A percentile compares a stretch with the other conserved stretches of the same genome.
Conservation (phyloP, 768 basidiomycete species). For the Suillus ampliporus region DNA sequence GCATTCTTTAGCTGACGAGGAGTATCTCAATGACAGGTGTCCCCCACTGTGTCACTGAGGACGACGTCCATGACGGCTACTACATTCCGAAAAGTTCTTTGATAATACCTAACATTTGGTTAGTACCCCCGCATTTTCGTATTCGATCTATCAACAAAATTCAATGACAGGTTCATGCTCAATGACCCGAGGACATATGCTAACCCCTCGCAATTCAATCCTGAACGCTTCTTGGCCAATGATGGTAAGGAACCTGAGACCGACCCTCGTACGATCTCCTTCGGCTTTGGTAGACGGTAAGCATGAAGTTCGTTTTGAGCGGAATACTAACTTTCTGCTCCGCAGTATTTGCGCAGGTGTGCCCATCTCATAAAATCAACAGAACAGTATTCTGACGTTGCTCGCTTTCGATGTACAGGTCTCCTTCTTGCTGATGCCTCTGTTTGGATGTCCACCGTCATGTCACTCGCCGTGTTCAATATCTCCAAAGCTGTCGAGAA, state of each 20-base stretch:
- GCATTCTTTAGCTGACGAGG: slow-evolving; percentile 37
- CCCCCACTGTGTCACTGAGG: slow-evolving; percentile 61
- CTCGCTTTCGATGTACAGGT: slow-evolving; percentile 35
- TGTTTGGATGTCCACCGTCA: slow-evolving; percentile 43
- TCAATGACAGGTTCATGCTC: slow-evolving; percentile 25
- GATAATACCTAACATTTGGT: slow-evolving; percentile 32
- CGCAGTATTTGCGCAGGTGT: slow-evolving; percentile 17
- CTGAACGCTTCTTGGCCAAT: slow-evolving; percentile 54
- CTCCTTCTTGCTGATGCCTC: slow-evolving; percentile 52
- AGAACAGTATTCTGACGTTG: slow-evolving; percentile 3
- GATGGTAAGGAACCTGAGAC: slow-evolving; percentile 40
- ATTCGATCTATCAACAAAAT: slow-evolving; percentile 3
- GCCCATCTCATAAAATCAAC: neutral
- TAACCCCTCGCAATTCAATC: slow-evolving; percentile 56
- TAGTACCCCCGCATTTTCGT: slow-evolving; percentile 14
- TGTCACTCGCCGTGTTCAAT: slow-evolving; percentile 49
- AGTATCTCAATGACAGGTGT: slow-evolving; percentile 15
- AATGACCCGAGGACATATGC: slow-evolving; percentile 43
- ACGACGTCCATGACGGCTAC: slow-evolving; percentile 67
- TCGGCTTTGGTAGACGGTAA: slow-evolving; percentile 66
- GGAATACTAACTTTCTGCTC: slow-evolving; percentile 11
- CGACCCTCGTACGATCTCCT: slow-evolving; percentile 60
- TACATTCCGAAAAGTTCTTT: slow-evolving; percentile 56
- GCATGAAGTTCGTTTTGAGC: slow-evolving; percentile 22
- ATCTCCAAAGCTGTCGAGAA: slow-evolving; percentile 44